phyloP scores from a whole-genome alignment of 2,329 filamentous ascomycete genomes.

The Cucurbitaria berberidis region DNA sequence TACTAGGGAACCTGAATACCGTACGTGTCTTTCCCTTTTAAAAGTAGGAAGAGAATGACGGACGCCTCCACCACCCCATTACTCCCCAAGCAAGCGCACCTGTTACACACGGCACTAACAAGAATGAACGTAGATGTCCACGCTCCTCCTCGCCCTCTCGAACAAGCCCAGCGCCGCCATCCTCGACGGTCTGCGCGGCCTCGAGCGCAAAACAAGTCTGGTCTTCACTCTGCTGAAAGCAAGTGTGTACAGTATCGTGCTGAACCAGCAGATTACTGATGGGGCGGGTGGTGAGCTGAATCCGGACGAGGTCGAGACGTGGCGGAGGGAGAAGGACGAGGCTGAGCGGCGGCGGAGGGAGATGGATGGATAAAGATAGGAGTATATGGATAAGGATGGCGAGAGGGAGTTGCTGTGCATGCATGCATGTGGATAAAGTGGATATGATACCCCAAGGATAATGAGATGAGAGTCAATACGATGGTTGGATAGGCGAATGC shows the following conservation, averaged over 20 bases:
- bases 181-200: conserved; percentile 80
- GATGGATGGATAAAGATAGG: not conserved
- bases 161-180: conserved; percentile 72
- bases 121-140: conserved; percentile 56
- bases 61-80: too few species aligned
- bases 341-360: not conserved
- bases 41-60: too few species aligned
- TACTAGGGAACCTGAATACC: conserved; percentile 90
- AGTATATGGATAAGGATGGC: not conserved
- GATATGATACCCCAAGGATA: conserved; percentile 24
- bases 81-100: too few species aligned
- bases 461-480: not conserved
- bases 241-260: conserved; percentile 96
- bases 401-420: conserved; percentile 1
- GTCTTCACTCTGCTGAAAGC: conserved; percentile 97
- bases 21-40: conserved; percentile 63
- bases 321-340: not conserved
- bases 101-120: too few species aligned
- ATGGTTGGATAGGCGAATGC: not conserved
- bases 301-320: conserved; percentile 14
- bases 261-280: conserved; percentile 79
- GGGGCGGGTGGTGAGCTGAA: conserved; percentile 26
- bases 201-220: conserved; percentile 92
- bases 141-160: conserved; percentile 70
- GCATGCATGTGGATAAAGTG: too few species aligned